phyloP scores from a whole-genome alignment of 1,284 basidiomycete genomes.

The Mycena citricolor region DNA sequence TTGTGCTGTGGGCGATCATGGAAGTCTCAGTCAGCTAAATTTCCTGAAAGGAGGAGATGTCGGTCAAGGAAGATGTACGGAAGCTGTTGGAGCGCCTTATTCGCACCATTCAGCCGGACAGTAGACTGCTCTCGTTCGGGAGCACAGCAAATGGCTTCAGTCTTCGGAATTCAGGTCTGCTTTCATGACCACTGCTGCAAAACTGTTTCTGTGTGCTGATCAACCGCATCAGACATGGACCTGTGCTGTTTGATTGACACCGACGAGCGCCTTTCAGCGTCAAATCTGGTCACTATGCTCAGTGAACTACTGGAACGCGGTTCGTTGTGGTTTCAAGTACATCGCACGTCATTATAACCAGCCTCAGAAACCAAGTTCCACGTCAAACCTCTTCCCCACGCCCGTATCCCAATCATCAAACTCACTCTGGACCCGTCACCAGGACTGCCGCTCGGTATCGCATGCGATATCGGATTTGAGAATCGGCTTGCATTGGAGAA shows the following conservation, averaged over 20 bases:
- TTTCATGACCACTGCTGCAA: background rate
- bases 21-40: too few species aligned
- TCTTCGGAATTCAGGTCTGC: slow-evolving; percentile 88
- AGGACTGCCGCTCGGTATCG: slow-evolving; percentile 86
- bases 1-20: too few species aligned
- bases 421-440: slow-evolving; percentile 89
- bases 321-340: slow-evolving; percentile 37
- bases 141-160: slow-evolving; percentile 95
- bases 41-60: slow-evolving; percentile 89
- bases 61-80: slow-evolving; percentile 94
- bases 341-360: slow-evolving; percentile 15
- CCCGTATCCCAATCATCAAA: slow-evolving; percentile 98
- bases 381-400: slow-evolving; percentile 95
- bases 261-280: slow-evolving; percentile 70
- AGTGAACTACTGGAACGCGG: slow-evolving; percentile 92
- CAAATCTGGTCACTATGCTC: slow-evolving; percentile 92
- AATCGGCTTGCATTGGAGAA: slow-evolving; percentile 97
- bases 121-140: slow-evolving; percentile 90
- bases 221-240: slow-evolving; percentile 81
- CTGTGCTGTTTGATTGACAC: slow-evolving; percentile 94
- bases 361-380: slow-evolving; percentile 90
- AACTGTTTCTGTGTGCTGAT: slow-evolving; percentile 6
- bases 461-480: slow-evolving; percentile 98
- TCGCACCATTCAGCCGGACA: slow-evolving; percentile 90
- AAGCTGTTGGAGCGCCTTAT: slow-evolving; percentile 93